phyloP scores from a whole-genome alignment of 208 protist genomes.

The Wallacemonas sp. region DNA sequence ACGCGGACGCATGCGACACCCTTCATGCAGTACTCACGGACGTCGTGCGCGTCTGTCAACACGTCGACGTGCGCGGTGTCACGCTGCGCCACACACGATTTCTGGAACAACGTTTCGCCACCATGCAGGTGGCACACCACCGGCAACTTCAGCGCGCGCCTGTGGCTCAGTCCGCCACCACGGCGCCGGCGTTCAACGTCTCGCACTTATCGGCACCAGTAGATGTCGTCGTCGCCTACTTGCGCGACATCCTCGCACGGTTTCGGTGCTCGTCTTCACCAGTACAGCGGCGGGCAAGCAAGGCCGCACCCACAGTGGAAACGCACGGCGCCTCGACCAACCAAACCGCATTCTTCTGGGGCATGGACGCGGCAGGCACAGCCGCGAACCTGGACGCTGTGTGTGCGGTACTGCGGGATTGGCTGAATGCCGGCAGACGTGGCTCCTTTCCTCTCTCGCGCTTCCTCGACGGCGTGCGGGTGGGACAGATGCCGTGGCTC shows the following conservation, averaged over 20 bases:
- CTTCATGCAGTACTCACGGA: slow-evolving; percentile 23
- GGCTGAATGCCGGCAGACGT: slow-evolving; percentile 43
- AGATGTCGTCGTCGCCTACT: slow-evolving; percentile 39
- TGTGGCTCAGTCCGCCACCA: too few relatives aligned
- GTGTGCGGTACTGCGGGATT: slow-evolving; percentile 23
- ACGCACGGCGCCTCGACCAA: neutral
- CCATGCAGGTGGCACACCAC: neutral
- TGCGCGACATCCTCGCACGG: slow-evolving; percentile 31
- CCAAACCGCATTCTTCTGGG: slow-evolving; percentile 39
- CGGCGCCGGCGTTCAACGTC: too few relatives aligned
- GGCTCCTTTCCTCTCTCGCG: slow-evolving; percentile 38
- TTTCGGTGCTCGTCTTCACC: too few relatives aligned
- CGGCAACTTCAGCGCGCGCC: neutral
- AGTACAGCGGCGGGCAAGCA: too few relatives aligned
- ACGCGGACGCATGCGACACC: neutral
- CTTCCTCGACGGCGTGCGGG: slow-evolving; percentile 54
- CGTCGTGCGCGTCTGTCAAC: slow-evolving; percentile 34
- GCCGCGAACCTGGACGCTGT: slow-evolving; percentile 31
- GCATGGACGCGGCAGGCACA: slow-evolving; percentile 10
- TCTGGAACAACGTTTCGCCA: slow-evolving; percentile 32
- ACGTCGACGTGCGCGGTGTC: slow-evolving; percentile 53
- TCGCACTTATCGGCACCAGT: slow-evolving; percentile 31
- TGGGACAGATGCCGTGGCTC: slow-evolving; percentile 67
- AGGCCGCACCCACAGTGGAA: too few relatives aligned
- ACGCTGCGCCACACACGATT: slow-evolving; percentile 46